Base-by-base conservation (phyloP, 371 early-diverging fungal genomes). In the Syncephalastrum monosporum region DNA sequence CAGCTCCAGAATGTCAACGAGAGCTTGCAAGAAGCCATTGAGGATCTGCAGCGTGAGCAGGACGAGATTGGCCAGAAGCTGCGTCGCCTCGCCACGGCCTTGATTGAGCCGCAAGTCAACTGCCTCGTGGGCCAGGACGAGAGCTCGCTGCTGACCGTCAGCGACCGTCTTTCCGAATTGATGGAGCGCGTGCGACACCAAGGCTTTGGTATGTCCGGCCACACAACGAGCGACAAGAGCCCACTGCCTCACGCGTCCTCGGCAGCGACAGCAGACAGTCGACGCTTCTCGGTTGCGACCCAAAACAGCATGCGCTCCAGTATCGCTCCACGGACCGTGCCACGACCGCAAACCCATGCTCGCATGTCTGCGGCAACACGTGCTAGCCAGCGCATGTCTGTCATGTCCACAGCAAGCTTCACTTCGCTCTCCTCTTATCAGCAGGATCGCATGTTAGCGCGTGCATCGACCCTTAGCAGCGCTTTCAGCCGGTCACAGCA, bases 1-100 rank as follows among this genome's bases (percentile, higher is more conserved):
- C 82, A 79, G 46, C 53, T 82, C 14, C 71, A 81, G 4, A 69
- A 70, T 27, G 77, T 80, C 3, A 77, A 84, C 52, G 63, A 71
- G 46, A 65, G 58, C 50, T 43, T 78, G 16, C 68, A 75, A 17
- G 71, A 67, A 17, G 67, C 69, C 0, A 64, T 75, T 29, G 68
- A 68, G 14, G 70, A 73, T 13, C 50, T 75, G n/a, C 71, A 73
- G 50, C 64, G 73, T 8, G 75, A 78, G 21, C 79, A 78, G 49
- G 61, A 61, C 10, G 65, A 66, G 42, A 73, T 78, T 42, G 67
- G 68, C 1, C 67, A 71, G 42, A 60, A 50, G 3, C 21, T 75
- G 10, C 60, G 67, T 15, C 71, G 67, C 15, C 42, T 71, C 17
- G 64, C 65, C 3, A 56, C 55, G 4, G 21, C 48, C 0, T 56